Evolutionary conservation across 495 filamentous ascomycete species (phyloP).

Genomic region (Penicillium malachiteum): DNA sequence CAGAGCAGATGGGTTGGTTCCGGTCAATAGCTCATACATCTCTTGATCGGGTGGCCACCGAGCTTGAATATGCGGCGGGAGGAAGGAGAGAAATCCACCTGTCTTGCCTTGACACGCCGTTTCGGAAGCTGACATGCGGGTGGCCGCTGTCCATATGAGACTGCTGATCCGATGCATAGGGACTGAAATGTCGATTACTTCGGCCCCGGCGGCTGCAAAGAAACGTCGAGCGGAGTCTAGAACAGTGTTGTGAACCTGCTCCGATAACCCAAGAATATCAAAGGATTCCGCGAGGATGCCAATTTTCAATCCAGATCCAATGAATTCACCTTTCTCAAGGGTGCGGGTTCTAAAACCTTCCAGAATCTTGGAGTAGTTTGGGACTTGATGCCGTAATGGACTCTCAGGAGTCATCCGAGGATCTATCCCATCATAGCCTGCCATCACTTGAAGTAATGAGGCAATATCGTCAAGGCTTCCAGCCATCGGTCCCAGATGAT

Average conservation of each 20-base stretch:
- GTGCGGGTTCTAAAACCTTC: conserved; percentile 26
- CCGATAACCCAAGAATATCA: conserved; percentile 36
- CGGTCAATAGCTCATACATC: conserved; percentile 33
- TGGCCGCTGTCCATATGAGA: conserved; percentile 48
- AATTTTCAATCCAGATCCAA: conserved; percentile 31
- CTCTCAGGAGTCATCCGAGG: conserved; percentile 45
- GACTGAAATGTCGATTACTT: conserved; percentile 48
- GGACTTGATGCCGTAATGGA: conserved; percentile 35
- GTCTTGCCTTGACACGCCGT: conserved; percentile 30
- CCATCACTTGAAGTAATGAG: conserved; percentile 48
- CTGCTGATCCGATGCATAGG: conserved; percentile 46
- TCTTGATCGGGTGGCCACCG: conserved; percentile 28
- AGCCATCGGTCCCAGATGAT: conserved; percentile 52
- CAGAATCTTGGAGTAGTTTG: conserved; percentile 12
- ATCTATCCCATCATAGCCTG: conserved; percentile 56
- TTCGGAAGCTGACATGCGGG: conserved; percentile 32
- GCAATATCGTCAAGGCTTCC: conserved; percentile 51
- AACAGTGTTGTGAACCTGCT: conserved; percentile 41
- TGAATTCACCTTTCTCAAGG: conserved; percentile 29
- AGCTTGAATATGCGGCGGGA: conserved; percentile 19
- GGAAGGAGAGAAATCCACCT: conserved; percentile 26
- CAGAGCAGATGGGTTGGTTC: conserved; percentile 30
- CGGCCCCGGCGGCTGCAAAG: conserved; percentile 47
- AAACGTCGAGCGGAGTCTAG: conserved; percentile 33
- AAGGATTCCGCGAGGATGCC: conserved; percentile 52